Percentiles rank a stretch among this genome's conserved stretches.
phyloP scores from a whole-genome alignment of 225 moss, liverwort and hornwort species.

The Marchantia polymorpha region DNA sequence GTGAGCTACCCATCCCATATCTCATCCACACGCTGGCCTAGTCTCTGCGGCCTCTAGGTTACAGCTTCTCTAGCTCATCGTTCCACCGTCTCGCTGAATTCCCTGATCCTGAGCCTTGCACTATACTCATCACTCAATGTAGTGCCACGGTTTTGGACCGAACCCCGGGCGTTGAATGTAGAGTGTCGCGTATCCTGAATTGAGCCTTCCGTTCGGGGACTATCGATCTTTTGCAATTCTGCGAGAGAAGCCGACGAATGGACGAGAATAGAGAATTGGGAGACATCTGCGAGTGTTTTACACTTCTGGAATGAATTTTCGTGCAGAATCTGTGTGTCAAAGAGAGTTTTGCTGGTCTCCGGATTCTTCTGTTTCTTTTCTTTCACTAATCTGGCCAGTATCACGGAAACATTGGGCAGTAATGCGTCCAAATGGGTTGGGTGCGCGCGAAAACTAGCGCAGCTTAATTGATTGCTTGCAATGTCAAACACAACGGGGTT shows the following conservation, averaged over 20 bases:
- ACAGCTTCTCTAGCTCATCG: neutral
- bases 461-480: neutral
- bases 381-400: too few relatives aligned
- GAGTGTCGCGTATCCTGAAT: neutral
- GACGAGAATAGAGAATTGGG: too few relatives aligned
- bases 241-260: neutral
- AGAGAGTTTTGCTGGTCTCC: too few relatives aligned
- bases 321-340: too few relatives aligned
- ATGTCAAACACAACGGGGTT: neutral
- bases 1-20: neutral
- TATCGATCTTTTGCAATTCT: neutral
- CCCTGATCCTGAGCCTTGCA: neutral
- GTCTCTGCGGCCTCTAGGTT: neutral
- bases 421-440: neutral
- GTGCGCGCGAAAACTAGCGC: neutral
- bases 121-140: neutral
- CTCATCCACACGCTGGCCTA: neutral
- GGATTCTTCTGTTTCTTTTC: too few relatives aligned
- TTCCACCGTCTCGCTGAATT: neutral
- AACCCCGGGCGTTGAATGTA: neutral
- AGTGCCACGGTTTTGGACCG: neutral
- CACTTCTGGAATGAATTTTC: too few relatives aligned
- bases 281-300: too few relatives aligned
- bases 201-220: too few relatives aligned
- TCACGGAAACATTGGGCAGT: too few relatives aligned